Base-by-base conservation (phyloP, 208 protist species). In the Acanthamoeba healyi region DNA sequence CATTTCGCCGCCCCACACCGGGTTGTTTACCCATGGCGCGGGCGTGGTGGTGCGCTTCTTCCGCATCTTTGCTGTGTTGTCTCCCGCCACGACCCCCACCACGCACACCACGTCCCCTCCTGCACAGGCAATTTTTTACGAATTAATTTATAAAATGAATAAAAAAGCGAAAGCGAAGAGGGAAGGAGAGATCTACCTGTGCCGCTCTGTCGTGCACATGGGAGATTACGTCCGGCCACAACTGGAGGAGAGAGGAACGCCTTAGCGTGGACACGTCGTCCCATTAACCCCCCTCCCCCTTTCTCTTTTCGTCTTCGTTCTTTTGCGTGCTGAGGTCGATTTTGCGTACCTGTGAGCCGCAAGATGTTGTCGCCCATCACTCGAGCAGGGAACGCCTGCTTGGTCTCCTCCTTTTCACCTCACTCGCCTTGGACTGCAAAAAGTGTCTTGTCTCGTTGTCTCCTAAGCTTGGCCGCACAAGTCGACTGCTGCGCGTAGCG, bases 1-100 rank as follows among this genome's bases (percentile, higher is more conserved):
- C 74, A 84, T 84, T 19, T 84, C 74, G 26, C 74, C 44, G 38
- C 74, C 44, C 74, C 74, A 84, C 42, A 84, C 74, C 12, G 74
- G 74, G 44, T 84, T 84, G 6, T 40, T n/a, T 5, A 29, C 36
- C 74, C 74, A 84, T 36, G 6, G 42, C 4, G 74, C 24, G 22
- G 74, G 15, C 12, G 74, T 10, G 0, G 74, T 84, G 44, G 74
- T 40, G 74, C 74, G 74, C 74, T 84, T 84, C 74, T 84, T 84
- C 22, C 19, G 4, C 24, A 84, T 14, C 74, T 84, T 84, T 4
- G 19, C 42, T 0, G 15, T 24, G 74, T 58, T 49, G 2, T 84
- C 74, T 6, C 44, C 74, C 32, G 36, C n/a, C 42, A 84, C 24
- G n/a, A 84, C 26, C 24, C 74, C 42, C 22, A 22, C 74, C 26